phyloP scores from a whole-genome alignment of 352 stramenopile genomes.

The Globisporangium alternatum region DNA sequence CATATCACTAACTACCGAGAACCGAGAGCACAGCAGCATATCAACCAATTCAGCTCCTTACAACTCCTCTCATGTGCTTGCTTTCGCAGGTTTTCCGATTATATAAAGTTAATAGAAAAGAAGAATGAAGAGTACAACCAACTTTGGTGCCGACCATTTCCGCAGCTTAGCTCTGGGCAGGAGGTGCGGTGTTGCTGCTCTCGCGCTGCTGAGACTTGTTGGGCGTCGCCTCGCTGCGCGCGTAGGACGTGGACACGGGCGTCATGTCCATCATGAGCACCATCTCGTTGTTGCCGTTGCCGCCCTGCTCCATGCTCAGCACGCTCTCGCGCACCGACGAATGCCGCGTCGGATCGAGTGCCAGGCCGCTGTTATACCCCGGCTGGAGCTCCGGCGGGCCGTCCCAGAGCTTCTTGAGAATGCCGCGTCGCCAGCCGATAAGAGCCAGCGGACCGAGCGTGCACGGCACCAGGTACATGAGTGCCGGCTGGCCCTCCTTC shows the following conservation, averaged over 20 bases:
- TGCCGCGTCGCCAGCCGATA: conserved; percentile 76
- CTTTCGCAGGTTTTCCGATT: not conserved
- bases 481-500: conserved; percentile 91
- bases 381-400: conserved; percentile 68
- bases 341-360: conserved; percentile 3
- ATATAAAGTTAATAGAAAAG: conserved; percentile 1
- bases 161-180: conserved; percentile 2
- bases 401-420: conserved; percentile 88
- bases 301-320: conserved; percentile 25
- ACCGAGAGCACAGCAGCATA: not conserved
- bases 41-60: not conserved
- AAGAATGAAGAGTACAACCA: not conserved
- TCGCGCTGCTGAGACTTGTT: conserved; percentile 10
- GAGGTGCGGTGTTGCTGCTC: not conserved
- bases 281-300: conserved; percentile 30
- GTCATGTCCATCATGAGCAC: conserved; percentile 40
- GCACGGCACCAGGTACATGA: conserved; percentile 96
- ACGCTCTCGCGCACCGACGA: conserved; percentile 20
- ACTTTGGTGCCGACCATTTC: not conserved
- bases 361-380: conserved; percentile 4
- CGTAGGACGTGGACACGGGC: conserved; percentile 44
- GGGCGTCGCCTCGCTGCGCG: conserved; percentile 34
- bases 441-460: conserved; percentile 84
- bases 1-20: not conserved
- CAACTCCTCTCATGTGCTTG: not conserved